Base-by-base conservation (phyloP, 2,329 filamentous ascomycete genomes). In the Biscogniauxia mediterranea region DNA sequence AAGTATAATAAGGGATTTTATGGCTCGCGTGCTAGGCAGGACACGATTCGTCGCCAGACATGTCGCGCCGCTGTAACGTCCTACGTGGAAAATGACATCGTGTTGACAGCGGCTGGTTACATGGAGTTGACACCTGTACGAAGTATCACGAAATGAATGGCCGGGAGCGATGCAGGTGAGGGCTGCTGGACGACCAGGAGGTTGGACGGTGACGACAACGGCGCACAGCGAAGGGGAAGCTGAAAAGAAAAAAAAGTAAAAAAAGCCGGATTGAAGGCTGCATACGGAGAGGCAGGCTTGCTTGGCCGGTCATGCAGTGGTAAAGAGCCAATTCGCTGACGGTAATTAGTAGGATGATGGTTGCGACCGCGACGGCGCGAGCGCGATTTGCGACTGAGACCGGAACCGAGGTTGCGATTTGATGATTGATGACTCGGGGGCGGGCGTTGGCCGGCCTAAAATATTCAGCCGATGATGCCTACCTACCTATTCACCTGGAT, bases 31-130 rank as follows among this genome's bases (percentile, higher is more conserved):
- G 38, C 38, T n/a, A 46, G 38, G 38, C 15, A 17, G 38, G 13
- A 46, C 38, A 6, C 17, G 38, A 46, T 46, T 46, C 38, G 38
- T 46, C 38, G 13, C 38, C 13, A 46, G 11, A 46, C 13, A 17
- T 46, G 38, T 46, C 38, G 38, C 38, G 38, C 17, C 38, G 38
- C 53, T 32, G 23, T 26, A 55, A 38, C 32, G 53, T 55, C 53
- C 26, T 55, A 38, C 53, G 32, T 32, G 28, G 53, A 55, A 20
- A 28, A 32, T 46, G 15, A 17, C 50, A 52, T 25, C 9, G 28
- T 61, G 52, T 49, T 60, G 61, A 56, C 61, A 59, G 60, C 63
- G 63, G 60, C 46, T 61, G 56, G 61, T 54, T 23, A 58, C 60
- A 62, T 63, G 54, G 54, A 21, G 19, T 52, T 57, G 42, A 57